Base-by-base conservation (phyloP, 208 protist genomes). In the Leishmania arabica region DNA sequence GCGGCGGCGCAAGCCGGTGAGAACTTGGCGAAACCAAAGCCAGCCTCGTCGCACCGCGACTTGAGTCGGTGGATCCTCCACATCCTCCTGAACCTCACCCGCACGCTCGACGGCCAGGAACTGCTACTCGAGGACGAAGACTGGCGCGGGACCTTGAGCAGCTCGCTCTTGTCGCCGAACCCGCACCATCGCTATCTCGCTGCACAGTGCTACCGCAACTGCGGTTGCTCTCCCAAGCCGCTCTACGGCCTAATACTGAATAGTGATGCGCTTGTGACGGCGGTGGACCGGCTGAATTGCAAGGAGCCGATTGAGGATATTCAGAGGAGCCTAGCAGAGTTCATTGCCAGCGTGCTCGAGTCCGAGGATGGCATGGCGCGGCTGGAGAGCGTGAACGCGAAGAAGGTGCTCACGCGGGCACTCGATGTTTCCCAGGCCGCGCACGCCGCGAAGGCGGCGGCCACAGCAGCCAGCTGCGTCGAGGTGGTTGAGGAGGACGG, bases 41-140 rank as follows among this genome's bases (percentile, higher is more conserved):
- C 69, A 34, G 42, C 69, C 7, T 54, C 82, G 3, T 54, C 83
- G 5, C 54, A 60, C 54, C 94, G 94, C 31, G 94, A 96, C 80
- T 64, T 95, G 15, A 89, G 86, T 37, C 77, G 80, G 40, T 97
- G 92, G 92, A 92, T 97, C 64, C 83, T 96, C 56, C 88, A 94
- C 69, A 95, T 97, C 71, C 58, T 95, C 37, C 86, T 96, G 34
- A 97, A 97, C 85, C 68, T 95, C 74, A 97, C 92, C 19, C 94
- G 94, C 83, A 86, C 85, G 47, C 54, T 70, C 27, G 91, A 95
- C 58, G 94, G 92, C 9, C 94, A 96, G 81, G 78, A 91, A 83
- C 83, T 91, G 74, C 80, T 97, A 19, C 84, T 94, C 37, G 90
- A 93, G 78, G 92, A 97, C 71, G 90, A 92, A 31, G 92, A 95